Evolutionary conservation across 2,329 filamentous ascomycete genomes (phyloP).

Genomic region (Sarocladium brachiariae): DNA sequence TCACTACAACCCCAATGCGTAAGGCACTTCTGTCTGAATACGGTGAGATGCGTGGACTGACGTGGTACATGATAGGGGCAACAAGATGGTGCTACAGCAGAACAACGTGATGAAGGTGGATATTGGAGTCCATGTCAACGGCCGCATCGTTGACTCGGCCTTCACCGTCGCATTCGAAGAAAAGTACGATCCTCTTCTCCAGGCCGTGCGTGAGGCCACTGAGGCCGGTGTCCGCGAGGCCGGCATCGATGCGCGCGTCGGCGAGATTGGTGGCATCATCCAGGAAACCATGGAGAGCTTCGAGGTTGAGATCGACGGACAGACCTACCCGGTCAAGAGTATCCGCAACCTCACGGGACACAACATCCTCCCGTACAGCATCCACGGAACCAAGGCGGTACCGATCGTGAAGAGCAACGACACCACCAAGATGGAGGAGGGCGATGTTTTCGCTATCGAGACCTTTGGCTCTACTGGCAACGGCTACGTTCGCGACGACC

Average conservation of each 20-base stretch:
- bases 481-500: slow-evolving; percentile 80
- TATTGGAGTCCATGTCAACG: slow-evolving; percentile 75
- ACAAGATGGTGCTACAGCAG: slow-evolving; percentile 65
- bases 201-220: slow-evolving; percentile 67
- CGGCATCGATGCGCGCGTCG: slow-evolving; percentile 84
- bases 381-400: slow-evolving; percentile 88
- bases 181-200: slow-evolving; percentile 66
- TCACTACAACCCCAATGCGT: slow-evolving; percentile 77
- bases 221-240: slow-evolving; percentile 80
- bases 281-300: slow-evolving; percentile 93
- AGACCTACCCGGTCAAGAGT: slow-evolving; percentile 71
- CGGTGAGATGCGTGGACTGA: background rate
- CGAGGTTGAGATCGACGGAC: slow-evolving; percentile 76
- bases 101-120: slow-evolving; percentile 79
- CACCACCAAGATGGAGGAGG: slow-evolving; percentile 95
- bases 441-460: slow-evolving; percentile 91
- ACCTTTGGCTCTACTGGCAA: slow-evolving; percentile 93
- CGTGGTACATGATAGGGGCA: slow-evolving; percentile 41
- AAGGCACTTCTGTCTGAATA: background rate
- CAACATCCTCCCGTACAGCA: slow-evolving; percentile 81
- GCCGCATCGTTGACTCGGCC: slow-evolving; percentile 73
- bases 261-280: slow-evolving; percentile 75
- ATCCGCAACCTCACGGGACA: slow-evolving; percentile 87
- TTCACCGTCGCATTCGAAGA: slow-evolving; percentile 74
- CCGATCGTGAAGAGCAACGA: slow-evolving; percentile 87